Conservation (phyloP, 2,329 filamentous ascomycete species). For the Fusarium sacchari region DNA sequence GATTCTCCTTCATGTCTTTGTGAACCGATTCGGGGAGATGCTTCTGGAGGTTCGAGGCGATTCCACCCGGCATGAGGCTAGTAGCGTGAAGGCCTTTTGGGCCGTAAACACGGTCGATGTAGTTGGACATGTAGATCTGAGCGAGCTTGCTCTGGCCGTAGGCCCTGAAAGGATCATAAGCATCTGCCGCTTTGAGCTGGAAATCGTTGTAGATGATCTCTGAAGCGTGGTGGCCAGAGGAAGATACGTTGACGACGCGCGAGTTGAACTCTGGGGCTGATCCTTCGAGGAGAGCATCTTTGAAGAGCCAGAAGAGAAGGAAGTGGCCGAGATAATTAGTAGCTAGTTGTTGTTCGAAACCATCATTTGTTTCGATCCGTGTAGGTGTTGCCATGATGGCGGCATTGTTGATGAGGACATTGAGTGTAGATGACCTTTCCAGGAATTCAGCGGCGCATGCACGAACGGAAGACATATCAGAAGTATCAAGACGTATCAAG, state of each 20-base stretch:
- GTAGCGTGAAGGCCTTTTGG: slow-evolving; percentile 17
- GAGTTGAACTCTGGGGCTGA: slow-evolving; percentile 53
- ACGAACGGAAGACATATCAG: slow-evolving; percentile 34
- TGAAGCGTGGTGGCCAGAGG: slow-evolving; percentile 50
- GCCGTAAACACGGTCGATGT: slow-evolving; percentile 28
- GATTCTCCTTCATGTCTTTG: not conserved
- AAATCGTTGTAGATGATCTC: slow-evolving; percentile 20
- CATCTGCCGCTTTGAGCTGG: slow-evolving; percentile 10
- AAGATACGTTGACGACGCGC: slow-evolving; percentile 59
- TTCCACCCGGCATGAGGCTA: slow-evolving; percentile 25
- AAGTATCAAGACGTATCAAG: slow-evolving; percentile 36
- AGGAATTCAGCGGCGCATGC: slow-evolving; percentile 32
- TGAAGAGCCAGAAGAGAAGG: slow-evolving; percentile 51
- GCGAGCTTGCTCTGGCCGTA: slow-evolving; percentile 36
- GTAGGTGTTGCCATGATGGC: slow-evolving; percentile 36
- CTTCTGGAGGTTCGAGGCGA: not conserved
- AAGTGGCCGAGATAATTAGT: slow-evolving; percentile 44
- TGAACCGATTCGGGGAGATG: not conserved
- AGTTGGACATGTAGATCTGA: slow-evolving; percentile 38
- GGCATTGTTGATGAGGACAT: slow-evolving; percentile 36
- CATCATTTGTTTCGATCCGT: slow-evolving; percentile 24
- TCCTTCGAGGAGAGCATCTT: slow-evolving; percentile 53
- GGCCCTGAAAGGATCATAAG: slow-evolving; percentile 15
- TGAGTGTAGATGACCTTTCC: slow-evolving; percentile 14
- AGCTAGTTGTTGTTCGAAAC: slow-evolving; percentile 40